Conservation (phyloP, 768 basidiomycete genomes). For the Suillus luteus region DNA sequence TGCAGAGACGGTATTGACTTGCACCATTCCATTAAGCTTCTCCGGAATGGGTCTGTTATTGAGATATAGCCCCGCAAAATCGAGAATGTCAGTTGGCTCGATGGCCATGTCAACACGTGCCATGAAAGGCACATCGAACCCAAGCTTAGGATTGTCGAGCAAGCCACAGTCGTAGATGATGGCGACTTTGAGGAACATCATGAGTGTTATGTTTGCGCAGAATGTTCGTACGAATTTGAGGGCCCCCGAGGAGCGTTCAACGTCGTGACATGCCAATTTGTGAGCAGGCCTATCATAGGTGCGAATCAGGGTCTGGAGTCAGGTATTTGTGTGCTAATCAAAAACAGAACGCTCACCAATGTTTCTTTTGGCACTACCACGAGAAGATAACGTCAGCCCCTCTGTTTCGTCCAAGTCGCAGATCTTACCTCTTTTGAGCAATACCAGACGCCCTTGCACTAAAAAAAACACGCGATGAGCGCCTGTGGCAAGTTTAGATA, state of each 20-base stretch:
- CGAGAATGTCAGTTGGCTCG: slow-evolving; percentile 15
- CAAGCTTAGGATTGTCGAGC: slow-evolving; percentile 13
- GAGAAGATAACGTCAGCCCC: background rate
- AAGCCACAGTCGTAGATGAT: slow-evolving; percentile 19
- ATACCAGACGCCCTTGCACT: slow-evolving; percentile 26
- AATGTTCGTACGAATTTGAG: slow-evolving; percentile 20
- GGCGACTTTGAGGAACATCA: slow-evolving; percentile 15
- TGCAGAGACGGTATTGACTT: slow-evolving; percentile 12
- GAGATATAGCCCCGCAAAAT: slow-evolving; percentile 15
- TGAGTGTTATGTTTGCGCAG: slow-evolving; percentile 12
- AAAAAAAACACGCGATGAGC: background rate
- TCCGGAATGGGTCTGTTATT: slow-evolving; percentile 11
- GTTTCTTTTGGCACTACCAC: slow-evolving; percentile 19
- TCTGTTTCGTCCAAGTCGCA: background rate
- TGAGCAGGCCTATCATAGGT: slow-evolving; percentile 17
- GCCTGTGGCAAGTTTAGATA: background rate
- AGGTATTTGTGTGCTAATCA: background rate
- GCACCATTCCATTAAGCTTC: slow-evolving; percentile 19
- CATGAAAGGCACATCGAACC: slow-evolving; percentile 20
- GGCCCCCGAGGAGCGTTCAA: slow-evolving; percentile 20
- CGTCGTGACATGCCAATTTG: slow-evolving; percentile 14
- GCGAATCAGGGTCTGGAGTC: background rate
- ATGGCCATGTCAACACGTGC: slow-evolving; percentile 19
- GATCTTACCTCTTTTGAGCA: slow-evolving; percentile 19
- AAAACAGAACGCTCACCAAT: slow-evolving; percentile 15